Evolutionary conservation across 805 yeast species (phyloP), one percentile per base, ranked within the genome.

Genomic region (Pichia thaimueangensis): DNA sequence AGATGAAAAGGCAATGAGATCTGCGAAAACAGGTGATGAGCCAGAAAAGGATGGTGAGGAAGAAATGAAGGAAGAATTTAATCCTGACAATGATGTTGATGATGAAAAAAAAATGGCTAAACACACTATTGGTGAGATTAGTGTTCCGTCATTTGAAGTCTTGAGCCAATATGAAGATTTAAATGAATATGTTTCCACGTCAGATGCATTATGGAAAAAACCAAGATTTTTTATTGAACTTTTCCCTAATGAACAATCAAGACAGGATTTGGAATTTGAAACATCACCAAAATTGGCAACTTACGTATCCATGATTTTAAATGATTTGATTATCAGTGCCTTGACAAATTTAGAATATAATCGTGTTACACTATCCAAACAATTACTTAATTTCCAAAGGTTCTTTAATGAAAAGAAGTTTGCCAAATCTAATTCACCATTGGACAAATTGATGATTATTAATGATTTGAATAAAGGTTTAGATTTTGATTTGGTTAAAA

Each of bases 311-410:
- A 65, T 86, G 42, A 58, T 91, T 21, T 69, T 88, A 51, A 76
- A 86, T 48, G 97, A 93, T 57, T 66, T 86, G 27, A 69, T 81
- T 28, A 73, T 74, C 38, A 97, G 91, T 61, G 64, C 85, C 25
- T 74, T 89, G 41, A 79, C 82, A 47, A 78, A 82, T 51, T 66
- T 91, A 67, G 95, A 89, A 50, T 93, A 86, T 69, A 93, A 93
- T 64, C 81, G 95, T 56, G 78, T 76, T 35, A 93, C 86, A 49
- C 94, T 86, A 9, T 80, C 95, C 0, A 78, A 85, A 48, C 96
- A 88, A 60, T 73, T 93, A 34, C 72, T 86, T 24, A 76, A 81
- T 6, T 63, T 93, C 42, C 88, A 83, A 54, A 60, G 76, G 41
- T 89, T 79, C 54, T 88, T 88, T 67, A 71, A 76, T 47, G 70